phyloP scores from a whole-genome alignment of 179 eudicot species.

The Monotropa hypopitys region DNA sequence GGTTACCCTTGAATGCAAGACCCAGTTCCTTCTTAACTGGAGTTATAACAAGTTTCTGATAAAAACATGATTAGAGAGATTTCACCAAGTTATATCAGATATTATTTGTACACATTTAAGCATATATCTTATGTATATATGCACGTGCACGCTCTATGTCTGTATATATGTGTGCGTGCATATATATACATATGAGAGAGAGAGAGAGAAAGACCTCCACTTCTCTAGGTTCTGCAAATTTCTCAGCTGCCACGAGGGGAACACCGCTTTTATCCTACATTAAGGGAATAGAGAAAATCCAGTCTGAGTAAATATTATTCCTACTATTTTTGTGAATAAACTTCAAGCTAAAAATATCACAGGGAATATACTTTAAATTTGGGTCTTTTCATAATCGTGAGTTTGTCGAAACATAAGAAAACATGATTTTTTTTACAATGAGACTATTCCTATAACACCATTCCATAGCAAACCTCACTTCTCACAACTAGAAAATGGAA shows the following conservation, averaged over 20 bases:
- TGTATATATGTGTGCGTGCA: background rate
- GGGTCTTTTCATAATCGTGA: background rate
- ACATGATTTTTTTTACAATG: background rate
- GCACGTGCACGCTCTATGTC: background rate
- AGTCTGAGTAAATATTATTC: conserved; percentile 1
- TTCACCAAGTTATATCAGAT: background rate
- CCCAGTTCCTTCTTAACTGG: conserved; percentile 88
- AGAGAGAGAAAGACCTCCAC: conserved; percentile 53
- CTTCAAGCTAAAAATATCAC: background rate
- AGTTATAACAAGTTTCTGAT: conserved; percentile 73
- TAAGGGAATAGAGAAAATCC: background rate
- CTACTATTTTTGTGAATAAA: background rate
- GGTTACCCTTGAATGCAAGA: conserved; percentile 86
- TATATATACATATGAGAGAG: background rate
- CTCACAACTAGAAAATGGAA: background rate
- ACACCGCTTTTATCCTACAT: conserved; percentile 74
- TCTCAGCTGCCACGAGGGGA: conserved; percentile 78
- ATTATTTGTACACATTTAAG: background rate
- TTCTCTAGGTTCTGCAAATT: conserved; percentile 78
- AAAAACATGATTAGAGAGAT: conserved; percentile 1
- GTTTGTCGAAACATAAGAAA: background rate
- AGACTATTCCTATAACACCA: background rate
- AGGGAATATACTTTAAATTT: background rate
- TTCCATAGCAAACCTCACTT: background rate
- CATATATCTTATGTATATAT: background rate